Evolutionary conservation across 441 rosid species (phyloP), one percentile per base, ranked within the genome.

Genomic region (Eruca vesicaria): DNA sequence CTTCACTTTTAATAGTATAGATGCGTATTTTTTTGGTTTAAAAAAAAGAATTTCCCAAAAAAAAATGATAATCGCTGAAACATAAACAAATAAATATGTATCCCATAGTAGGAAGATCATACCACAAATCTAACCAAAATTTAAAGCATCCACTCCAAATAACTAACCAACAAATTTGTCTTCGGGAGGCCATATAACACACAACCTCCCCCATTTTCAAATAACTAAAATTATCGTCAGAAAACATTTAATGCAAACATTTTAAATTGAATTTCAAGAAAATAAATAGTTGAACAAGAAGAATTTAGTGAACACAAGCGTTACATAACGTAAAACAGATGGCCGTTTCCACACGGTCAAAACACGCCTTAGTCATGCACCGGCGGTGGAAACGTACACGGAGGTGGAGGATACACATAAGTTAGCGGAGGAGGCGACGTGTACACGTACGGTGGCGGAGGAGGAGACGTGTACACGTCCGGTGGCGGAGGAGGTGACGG

Each of bases 281-380:
- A 60, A 31, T 9, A 60, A 35, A 60, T 15, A 60, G 29, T 16
- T 15, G 18, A 12, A 50, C 63, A 35, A 75, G 9, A 19, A 52
- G 45, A 35, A 28, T 8, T 14, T 45, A 32, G 59, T 21, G 67
- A 59, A 58, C 20, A 16, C 62, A 48, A 50, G 73, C 78, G 78
- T 74, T 74, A 74, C 63, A 60, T 67, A 23, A 66, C 72, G 67
- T 74, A 65, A 52, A 75, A 74, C 69, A 75, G 36, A 52, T 68
- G 59, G 50, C 74, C 3, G 29, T 26, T 26, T n/a, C n/a, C n/a
- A n/a, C n/a, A n/a, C n/a, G n/a, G n/a, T n/a, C n/a, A n/a, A n/a
- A n/a, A n/a, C n/a, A n/a, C n/a, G n/a, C n/a, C n/a, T n/a, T n/a
- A n/a, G n/a, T n/a, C n/a, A n/a, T n/a, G n/a, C n/a, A n/a, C n/a